phyloP scores from a whole-genome alignment of 257 asterid genomes.

The Nicotiana otophora region DNA sequence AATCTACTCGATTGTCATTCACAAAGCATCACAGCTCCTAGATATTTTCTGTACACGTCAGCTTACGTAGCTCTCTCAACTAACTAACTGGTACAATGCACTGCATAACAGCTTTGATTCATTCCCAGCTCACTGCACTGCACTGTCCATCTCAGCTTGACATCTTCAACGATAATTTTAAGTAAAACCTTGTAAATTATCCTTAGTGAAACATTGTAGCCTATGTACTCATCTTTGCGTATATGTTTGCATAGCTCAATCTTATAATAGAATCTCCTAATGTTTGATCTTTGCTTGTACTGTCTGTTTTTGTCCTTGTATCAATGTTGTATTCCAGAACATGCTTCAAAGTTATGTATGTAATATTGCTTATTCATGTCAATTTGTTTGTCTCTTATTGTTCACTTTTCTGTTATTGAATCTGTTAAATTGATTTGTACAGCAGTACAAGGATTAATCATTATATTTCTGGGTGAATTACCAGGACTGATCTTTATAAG shows the following conservation, averaged over 20 bases:
- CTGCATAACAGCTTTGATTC: neutral
- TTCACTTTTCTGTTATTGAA: neutral
- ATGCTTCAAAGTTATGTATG: neutral
- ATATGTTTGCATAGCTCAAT: neutral
- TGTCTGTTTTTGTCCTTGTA: neutral
- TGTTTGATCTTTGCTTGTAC: slow-evolving; percentile 2
- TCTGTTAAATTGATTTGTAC: neutral
- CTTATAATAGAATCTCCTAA: neutral
- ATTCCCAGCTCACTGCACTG: neutral
- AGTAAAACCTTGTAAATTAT: neutral
- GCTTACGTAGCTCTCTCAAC: neutral
- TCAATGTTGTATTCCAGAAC: neutral
- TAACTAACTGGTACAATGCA: neutral
- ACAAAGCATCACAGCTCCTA: neutral
- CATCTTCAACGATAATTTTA: neutral
- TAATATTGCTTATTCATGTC: neutral
- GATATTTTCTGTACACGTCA: neutral
- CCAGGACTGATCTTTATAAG: neutral
- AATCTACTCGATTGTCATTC: neutral
- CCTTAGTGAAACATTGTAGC: neutral
- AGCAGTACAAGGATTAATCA: neutral
- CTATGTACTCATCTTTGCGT: neutral
- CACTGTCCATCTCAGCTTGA: neutral
- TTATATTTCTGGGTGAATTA: neutral
- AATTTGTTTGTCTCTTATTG: neutral